Evolutionary conservation across 1,284 basidiomycete genomes (phyloP), one percentile per base, ranked within the genome.

Genomic region (Irpex lacteus): DNA sequence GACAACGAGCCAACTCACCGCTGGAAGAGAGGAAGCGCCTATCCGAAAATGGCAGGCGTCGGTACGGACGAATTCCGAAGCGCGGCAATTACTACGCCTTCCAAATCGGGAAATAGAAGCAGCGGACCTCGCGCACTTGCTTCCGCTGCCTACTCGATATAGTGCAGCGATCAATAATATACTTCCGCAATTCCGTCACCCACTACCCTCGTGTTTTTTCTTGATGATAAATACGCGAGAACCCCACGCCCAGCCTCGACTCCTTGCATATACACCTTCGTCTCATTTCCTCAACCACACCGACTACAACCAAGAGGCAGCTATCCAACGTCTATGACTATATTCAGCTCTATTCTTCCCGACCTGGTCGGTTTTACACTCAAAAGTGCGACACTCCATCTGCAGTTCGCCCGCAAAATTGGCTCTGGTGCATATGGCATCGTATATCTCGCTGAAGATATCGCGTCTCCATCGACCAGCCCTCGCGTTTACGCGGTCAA

Each of bases 351-450:
- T 13, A 71, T 72, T 37, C 68, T 75, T 11, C 74, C 74, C 53
- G 65, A 69, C 63, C 70, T 74, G 61, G 38, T 64, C 19, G 73
- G 73, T 52, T 61, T 69, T 61, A 68, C 64, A 37, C 59, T 75
- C 59, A 53, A 61, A 18, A 61, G 66, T 2, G 68, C 65, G 0
- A 26, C 36, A 32, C 53, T 71, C 56, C 67, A 65, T 44, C 67
- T 74, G 2, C 69, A 85, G 65, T 79, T 86, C 67, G 76, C 87
- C 60, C 74, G 84, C 61, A 75, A 77, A 21, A 76, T 90, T 50
- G 88, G 88, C n/a, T 72, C 81, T 7, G 89, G 89, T 47, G 86
- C 87, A 0, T 90, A 89, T 74, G 87, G 88, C 57, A 83, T 87
- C 63, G 88, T 90, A 61, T 90, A 90, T 75, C 82, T 82, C 64